Base-by-base conservation (phyloP, 345 rosid genomes). In the Diplotaxis tenuifolia region DNA sequence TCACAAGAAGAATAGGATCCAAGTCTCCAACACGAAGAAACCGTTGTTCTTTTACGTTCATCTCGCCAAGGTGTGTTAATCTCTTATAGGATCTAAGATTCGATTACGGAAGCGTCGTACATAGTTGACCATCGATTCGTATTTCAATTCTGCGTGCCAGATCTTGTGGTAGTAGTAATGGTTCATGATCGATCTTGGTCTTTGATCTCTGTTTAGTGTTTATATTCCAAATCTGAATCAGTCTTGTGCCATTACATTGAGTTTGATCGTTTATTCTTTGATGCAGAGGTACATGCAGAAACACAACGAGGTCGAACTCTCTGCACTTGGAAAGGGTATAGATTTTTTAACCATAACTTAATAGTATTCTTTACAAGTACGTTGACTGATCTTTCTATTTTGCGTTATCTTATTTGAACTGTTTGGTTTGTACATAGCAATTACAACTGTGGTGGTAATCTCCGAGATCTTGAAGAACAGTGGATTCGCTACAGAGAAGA, bases 271-370 rank as follows among this genome's bases (percentile, higher is more conserved):
- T 61, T 15, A 0, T 34, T 1, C 15, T 74, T 14, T 73, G 31
- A 40, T 78, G 81, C 86, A 91, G 97, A 89, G 92, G 82, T 93
- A 89, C 79, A 91, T 93, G 32, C 96, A 91, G 65, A 96, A 89
- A 60, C 89, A 91, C 64, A 62, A 91, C 31, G 98, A 94, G 79
- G 98, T 91, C 15, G 96, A 94, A 72, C 96, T 94, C 54, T 94
- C 96, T 38, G 97, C 98, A 12, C 72, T 94, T 58, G 96, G 98
- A 68, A 94, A 89, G 98, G 98, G 97, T 91, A 88, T 45, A 59
- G 3, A 28, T 40, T 34, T 49, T 22, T 36, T 16, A 5, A 5
- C 4, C 1, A 9, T 5, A 50, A n/a, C n/a, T n/a, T n/a, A n/a
- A n/a, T n/a, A n/a, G n/a, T n/a, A n/a, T n/a, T 12, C 3, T 32